A percentile compares a stretch with the other conserved stretches of the same genome.
phyloP scores from a whole-genome alignment of 345 rosid species.

The Bruguiera sexangula region DNA sequence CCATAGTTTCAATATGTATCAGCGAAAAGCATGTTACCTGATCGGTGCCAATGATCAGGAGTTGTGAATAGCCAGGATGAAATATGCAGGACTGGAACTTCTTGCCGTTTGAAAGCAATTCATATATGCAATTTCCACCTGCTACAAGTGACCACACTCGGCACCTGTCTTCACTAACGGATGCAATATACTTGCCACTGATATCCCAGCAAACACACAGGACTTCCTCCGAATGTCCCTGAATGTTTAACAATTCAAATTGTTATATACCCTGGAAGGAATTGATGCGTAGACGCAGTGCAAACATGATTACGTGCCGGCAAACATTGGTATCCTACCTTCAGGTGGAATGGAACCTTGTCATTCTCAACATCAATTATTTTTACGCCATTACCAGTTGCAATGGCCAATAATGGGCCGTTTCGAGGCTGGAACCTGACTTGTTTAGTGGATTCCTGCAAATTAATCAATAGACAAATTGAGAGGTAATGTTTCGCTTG shows the following conservation, averaged over 20 bases:
- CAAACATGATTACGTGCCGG: background rate
- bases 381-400: slow-evolving; percentile 21
- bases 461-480: slow-evolving; percentile 4
- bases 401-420: slow-evolving; percentile 27
- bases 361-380: slow-evolving; percentile 29
- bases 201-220: slow-evolving; percentile 32
- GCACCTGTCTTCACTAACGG: slow-evolving; percentile 31
- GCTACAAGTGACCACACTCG: slow-evolving; percentile 25
- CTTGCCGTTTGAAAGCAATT: slow-evolving; percentile 25
- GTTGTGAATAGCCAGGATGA: slow-evolving; percentile 27
- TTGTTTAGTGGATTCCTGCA: slow-evolving; percentile 28
- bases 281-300: background rate
- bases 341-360: slow-evolving; percentile 14
- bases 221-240: slow-evolving; percentile 33
- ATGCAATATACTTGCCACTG: slow-evolving; percentile 30
- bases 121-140: slow-evolving; percentile 17
- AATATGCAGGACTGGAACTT: slow-evolving; percentile 35
- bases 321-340: slow-evolving; percentile 12
- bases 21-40: slow-evolving; percentile 18
- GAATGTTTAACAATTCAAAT: slow-evolving; percentile 1
- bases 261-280: background rate
- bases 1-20: background rate
- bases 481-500: background rate
- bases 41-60: slow-evolving; percentile 28
- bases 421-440: slow-evolving; percentile 30